Evolutionary conservation across 2,329 filamentous ascomycete genomes (phyloP).

Genomic region (Orbilia oligospora): DNA sequence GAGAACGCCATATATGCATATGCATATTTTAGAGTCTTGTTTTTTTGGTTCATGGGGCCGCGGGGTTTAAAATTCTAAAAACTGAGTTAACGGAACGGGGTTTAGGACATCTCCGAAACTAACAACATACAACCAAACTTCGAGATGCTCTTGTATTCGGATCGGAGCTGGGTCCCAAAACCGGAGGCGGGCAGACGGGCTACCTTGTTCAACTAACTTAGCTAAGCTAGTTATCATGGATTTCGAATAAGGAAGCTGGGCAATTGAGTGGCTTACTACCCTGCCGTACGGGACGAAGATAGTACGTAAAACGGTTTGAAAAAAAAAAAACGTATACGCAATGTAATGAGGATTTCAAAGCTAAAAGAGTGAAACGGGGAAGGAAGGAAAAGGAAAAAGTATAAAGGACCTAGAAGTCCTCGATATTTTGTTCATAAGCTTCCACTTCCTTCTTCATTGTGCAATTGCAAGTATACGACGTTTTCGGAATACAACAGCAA

Average conservation of each 20-base stretch:
- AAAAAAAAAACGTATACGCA: not conserved
- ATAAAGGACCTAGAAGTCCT: not conserved
- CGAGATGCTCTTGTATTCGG: too few relatives aligned
- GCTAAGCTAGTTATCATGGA: not conserved
- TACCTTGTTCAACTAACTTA: too few relatives aligned
- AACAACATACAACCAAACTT: not conserved
- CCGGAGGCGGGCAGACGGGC: not conserved
- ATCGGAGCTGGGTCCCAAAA: not conserved
- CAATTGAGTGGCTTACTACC: not conserved
- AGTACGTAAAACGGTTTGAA: not conserved
- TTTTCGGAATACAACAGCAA: constrained; percentile 8
- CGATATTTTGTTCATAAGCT: not conserved
- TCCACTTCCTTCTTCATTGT: not conserved
- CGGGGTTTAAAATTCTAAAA: constrained; percentile 8
- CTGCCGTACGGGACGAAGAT: not conserved
- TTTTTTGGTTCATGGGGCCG: not conserved
- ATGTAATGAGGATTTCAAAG: not conserved
- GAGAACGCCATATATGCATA: too few relatives aligned
- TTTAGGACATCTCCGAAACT: constrained; percentile 32
- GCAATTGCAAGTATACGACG: not conserved
- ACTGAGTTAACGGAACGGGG: constrained; percentile 23
- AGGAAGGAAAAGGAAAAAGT: not conserved
- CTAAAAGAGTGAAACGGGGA: too few relatives aligned
- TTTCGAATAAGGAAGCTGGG: not conserved
- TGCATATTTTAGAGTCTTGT: too few relatives aligned